phyloP scores from a whole-genome alignment of 176 grass and related monocot species.

The Zizania latifolia region DNA sequence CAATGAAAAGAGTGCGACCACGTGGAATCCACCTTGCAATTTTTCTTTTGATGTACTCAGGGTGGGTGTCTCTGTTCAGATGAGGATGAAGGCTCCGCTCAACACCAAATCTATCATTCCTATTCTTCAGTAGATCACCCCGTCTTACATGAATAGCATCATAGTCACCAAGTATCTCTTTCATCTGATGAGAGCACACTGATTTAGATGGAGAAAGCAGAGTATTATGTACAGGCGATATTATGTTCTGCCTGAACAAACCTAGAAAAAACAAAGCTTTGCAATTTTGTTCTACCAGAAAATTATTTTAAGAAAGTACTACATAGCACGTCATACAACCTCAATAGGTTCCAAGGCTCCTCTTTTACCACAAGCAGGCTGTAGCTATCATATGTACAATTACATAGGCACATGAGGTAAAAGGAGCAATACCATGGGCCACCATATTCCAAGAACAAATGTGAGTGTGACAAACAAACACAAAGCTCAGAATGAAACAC shows the following conservation, averaged over 20 bases:
- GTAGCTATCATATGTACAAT: not conserved
- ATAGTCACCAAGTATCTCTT: constrained; percentile 79
- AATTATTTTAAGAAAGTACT: not conserved
- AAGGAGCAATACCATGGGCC: not conserved
- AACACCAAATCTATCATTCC: constrained; percentile 82
- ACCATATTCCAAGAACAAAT: constrained; percentile 9
- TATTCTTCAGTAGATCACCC: constrained; percentile 84
- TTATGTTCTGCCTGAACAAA: not conserved
- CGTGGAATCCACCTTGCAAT: constrained; percentile 79
- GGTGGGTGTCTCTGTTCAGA: constrained; percentile 91
- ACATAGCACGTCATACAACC: not conserved
- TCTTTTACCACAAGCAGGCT: not conserved
- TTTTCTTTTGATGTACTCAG: constrained; percentile 76
- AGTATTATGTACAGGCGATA: constrained; percentile 11
- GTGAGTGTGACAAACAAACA: not conserved
- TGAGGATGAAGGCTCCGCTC: constrained; percentile 85
- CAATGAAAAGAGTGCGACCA: constrained; percentile 77
- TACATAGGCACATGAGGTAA: not conserved
- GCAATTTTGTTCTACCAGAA: not conserved
- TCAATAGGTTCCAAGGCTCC: not conserved
- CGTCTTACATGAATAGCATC: constrained; percentile 96
- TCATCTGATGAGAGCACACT: constrained; percentile 48
- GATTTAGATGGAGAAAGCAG: not conserved
- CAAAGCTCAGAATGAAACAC: not conserved
- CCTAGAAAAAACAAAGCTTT: not conserved